A percentile compares a stretch with the other conserved stretches of the same genome.
These are phyloP conservation scores for Panicum hallii DNA, from an alignment of 202 grass and related monocot genomes.

Conservation along the genomic window DNA sequence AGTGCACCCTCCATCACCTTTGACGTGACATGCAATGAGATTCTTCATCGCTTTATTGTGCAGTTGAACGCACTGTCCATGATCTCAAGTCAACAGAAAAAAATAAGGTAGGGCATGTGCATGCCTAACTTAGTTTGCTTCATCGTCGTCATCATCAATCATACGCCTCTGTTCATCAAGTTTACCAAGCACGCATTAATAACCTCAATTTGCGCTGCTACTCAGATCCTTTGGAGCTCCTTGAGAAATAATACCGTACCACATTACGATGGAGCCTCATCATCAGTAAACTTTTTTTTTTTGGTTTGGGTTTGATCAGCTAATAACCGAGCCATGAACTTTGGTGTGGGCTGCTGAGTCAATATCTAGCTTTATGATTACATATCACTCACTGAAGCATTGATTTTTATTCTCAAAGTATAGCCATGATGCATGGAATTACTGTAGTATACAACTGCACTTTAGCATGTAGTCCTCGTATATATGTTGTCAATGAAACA, in stretches of 20 bases:
- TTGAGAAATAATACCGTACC: not conserved
- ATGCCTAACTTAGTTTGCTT: not conserved
- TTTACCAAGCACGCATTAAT: not conserved
- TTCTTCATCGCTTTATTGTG: constrained; percentile 5
- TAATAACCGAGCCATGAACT: not conserved
- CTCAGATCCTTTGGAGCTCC: not conserved
- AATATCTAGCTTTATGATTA: not conserved
- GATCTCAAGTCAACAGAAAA: not conserved
- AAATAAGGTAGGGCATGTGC: not conserved
- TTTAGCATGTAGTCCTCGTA: not conserved
- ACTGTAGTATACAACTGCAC: not conserved
- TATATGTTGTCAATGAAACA: not conserved
- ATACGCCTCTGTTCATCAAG: not conserved
- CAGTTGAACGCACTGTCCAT: not conserved
- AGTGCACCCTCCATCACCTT: too few relatives aligned
- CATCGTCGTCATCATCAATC: not conserved
- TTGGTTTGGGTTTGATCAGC: not conserved
- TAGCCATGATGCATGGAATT: not conserved
- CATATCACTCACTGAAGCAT: not conserved
- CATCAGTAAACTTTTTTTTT: not conserved
- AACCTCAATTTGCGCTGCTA: not conserved
- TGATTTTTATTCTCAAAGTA: not conserved
- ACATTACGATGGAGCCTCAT: not conserved
- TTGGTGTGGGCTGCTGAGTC: not conserved
- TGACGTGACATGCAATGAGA: too few relatives aligned